Conservation (phyloP, 2,329 filamentous ascomycete genomes). For the Colletotrichum sp. region DNA sequence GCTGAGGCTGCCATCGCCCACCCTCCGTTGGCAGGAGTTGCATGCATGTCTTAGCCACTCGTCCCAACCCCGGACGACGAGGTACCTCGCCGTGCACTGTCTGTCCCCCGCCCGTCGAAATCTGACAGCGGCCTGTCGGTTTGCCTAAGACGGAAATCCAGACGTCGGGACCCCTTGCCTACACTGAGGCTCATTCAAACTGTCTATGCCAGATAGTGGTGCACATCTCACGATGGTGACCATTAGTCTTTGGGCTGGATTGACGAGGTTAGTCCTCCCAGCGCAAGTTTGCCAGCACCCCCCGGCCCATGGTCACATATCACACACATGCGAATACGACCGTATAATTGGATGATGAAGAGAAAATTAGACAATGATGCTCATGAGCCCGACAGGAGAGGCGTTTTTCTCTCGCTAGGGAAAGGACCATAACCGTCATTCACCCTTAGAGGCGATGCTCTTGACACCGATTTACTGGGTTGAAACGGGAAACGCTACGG, state of each 20-base stretch:
- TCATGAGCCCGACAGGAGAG: background rate
- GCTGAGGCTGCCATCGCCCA: background rate
- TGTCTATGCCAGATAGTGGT: background rate
- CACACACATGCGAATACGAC: background rate
- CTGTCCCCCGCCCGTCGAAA: background rate
- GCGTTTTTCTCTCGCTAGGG: background rate
- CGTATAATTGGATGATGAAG: background rate
- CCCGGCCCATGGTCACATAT: background rate
- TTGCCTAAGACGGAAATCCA: slow-evolving; percentile 11
- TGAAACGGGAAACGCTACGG: background rate
- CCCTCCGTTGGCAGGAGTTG: background rate
- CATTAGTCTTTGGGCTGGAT: background rate
- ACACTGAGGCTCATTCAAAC: background rate
- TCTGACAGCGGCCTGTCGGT: slow-evolving; percentile 2
- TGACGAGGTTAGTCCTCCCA: background rate
- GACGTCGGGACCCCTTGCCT: background rate
- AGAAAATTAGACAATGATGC: background rate
- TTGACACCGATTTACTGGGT: background rate
- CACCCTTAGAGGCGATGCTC: background rate
- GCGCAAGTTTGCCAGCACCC: background rate
- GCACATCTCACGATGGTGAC: background rate
- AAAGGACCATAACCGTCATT: background rate
- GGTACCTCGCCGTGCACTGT: background rate
- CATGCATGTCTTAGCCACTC: slow-evolving; percentile 4
- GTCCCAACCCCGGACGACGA: background rate